phyloP scores from a whole-genome alignment of 1,284 basidiomycete species.

The Volvariella surrecta region DNA sequence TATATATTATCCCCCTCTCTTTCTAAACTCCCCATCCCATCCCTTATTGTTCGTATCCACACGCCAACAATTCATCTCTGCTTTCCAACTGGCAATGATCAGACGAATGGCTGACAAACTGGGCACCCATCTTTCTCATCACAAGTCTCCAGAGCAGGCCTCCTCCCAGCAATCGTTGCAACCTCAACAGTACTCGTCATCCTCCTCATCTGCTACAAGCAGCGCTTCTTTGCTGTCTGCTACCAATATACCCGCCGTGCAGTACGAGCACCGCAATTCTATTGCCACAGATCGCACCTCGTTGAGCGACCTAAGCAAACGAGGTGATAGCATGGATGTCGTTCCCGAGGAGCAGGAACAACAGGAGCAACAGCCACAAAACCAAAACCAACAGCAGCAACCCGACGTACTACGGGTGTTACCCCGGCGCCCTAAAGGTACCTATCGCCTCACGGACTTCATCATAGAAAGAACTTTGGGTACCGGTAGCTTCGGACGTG shows the following conservation, averaged over 20 bases:
- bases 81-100: constrained; percentile 18
- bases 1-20: too few relatives aligned
- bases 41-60: background rate
- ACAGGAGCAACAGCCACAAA: constrained; percentile 15
- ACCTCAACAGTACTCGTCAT: constrained; percentile 16
- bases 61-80: background rate
- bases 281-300: constrained; percentile 59
- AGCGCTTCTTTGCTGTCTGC: constrained; percentile 11
- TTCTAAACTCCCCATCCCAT: too few relatives aligned
- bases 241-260: constrained; percentile 6
- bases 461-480: constrained; percentile 76
- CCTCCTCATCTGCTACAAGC: constrained; percentile 19
- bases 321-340: constrained; percentile 22
- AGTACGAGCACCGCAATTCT: constrained; percentile 42
- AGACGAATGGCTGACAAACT: constrained; percentile 31
- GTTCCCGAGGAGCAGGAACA: constrained; percentile 13
- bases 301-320: constrained; percentile 39
- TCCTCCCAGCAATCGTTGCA: constrained; percentile 12
- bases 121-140: constrained; percentile 21
- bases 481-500: constrained; percentile 92
- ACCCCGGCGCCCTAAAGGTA: constrained; percentile 44
- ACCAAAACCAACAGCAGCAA: too few relatives aligned
- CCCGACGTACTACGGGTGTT: constrained; percentile 12
- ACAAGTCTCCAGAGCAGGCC: constrained; percentile 14
- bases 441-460: constrained; percentile 65